Evolutionary conservation across 257 asterid genomes (phyloP).

Genomic region (Rehmannia glutinosa): DNA sequence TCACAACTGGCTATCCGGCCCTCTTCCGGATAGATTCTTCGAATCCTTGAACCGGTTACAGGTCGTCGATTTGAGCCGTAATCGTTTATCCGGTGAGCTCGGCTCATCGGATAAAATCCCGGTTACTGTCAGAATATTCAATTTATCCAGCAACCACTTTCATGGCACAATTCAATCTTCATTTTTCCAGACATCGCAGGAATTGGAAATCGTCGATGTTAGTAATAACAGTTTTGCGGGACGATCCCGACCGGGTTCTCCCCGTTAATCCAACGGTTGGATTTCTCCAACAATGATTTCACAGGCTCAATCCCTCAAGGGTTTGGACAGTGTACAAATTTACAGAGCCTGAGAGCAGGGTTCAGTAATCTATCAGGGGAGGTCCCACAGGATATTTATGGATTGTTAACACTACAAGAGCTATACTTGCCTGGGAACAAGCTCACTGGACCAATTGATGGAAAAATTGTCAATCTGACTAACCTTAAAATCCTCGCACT

Average conservation of each 20-base stretch:
- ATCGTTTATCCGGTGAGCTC: conserved; percentile 52
- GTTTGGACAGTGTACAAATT: conserved; percentile 41
- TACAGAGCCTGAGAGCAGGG: conserved; percentile 65
- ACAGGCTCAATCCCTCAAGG: conserved; percentile 51
- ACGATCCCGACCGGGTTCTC: conserved; percentile 47
- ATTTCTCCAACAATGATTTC: conserved; percentile 73
- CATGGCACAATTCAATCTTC: conserved; percentile 46
- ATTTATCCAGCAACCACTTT: conserved; percentile 71
- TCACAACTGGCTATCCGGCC: conserved; percentile 50
- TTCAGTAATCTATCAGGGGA: conserved; percentile 55
- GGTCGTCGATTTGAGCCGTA: conserved; percentile 65
- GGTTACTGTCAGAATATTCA: conserved; percentile 28
- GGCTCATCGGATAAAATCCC: conserved; percentile 37
- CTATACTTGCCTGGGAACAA: conserved; percentile 64
- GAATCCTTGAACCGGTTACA: conserved; percentile 29
- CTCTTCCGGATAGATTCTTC: conserved; percentile 58
- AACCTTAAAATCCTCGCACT: conserved; percentile 58
- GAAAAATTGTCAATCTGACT: conserved; percentile 43
- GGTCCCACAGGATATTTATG: conserved; percentile 60
- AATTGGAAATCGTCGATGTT: conserved; percentile 54
- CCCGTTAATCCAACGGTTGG: conserved; percentile 38
- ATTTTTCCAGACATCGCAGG: conserved; percentile 39
- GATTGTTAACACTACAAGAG: conserved; percentile 45
- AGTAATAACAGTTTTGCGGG: conserved; percentile 82
- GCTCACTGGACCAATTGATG: conserved; percentile 52